A percentile compares a stretch with the other conserved stretches of the same genome.
These are phyloP conservation scores for Chlamydomonas sphaeroides DNA, from an alignment of 139 green algal genomes.

Conservation along the genomic window DNA sequence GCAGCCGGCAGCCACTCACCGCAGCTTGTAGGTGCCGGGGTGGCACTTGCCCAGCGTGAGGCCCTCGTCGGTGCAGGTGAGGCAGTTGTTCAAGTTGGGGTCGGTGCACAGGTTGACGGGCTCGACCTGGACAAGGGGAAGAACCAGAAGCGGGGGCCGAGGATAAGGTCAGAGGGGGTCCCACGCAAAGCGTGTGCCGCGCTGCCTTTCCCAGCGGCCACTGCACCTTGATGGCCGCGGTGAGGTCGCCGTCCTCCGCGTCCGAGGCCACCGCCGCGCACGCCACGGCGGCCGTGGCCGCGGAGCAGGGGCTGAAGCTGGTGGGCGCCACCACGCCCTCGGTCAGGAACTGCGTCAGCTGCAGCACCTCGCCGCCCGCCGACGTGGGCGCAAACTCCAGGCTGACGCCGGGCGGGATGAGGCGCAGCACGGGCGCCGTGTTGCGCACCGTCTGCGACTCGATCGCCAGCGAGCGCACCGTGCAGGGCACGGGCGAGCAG, in stretches of 20 bases:
- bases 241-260: constrained; percentile 37
- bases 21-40: constrained; percentile 33
- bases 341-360: constrained; percentile 32
- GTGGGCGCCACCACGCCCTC: constrained; percentile 30
- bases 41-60: constrained; percentile 42
- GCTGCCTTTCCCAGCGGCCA: neutral
- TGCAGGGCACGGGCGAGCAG: constrained; percentile 39
- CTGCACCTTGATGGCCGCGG: constrained; percentile 34
- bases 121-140: neutral
- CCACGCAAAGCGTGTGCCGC: too few species aligned
- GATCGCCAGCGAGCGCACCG: neutral
- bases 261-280: constrained; percentile 43
- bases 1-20: too few species aligned
- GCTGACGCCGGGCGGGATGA: constrained; percentile 21
- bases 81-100: constrained; percentile 29
- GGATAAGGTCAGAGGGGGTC: too few species aligned
- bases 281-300: neutral
- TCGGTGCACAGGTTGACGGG: constrained; percentile 31
- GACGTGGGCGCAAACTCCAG: constrained; percentile 6
- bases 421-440: neutral
- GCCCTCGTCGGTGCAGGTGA: constrained; percentile 27
- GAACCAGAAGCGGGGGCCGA: too few species aligned
- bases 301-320: constrained; percentile 38
- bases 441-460: neutral
- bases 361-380: neutral